Evolutionary conservation across 1,139 yeast genomes (phyloP).

Genomic region (Dujonia santamariae): DNA sequence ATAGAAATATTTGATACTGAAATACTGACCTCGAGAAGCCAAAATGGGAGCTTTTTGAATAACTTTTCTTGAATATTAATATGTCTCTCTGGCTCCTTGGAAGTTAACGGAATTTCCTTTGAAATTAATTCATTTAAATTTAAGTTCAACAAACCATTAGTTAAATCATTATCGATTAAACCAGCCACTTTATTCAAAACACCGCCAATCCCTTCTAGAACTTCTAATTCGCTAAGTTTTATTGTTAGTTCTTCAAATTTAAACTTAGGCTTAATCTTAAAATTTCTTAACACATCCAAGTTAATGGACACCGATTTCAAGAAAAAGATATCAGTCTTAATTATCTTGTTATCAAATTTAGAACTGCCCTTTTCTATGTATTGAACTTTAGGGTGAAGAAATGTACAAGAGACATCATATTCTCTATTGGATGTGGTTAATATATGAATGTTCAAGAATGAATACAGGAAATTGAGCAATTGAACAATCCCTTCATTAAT

Average conservation of each 20-base stretch:
- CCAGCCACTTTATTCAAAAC: slow-evolving; percentile 26
- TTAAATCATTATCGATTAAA: slow-evolving; percentile 24
- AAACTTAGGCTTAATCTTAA: slow-evolving; percentile 23
- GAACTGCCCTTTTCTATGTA: slow-evolving; percentile 25
- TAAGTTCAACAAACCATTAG: slow-evolving; percentile 28
- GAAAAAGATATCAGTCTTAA: slow-evolving; percentile 19
- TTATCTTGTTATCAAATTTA: slow-evolving; percentile 5
- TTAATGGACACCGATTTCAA: slow-evolving; percentile 21
- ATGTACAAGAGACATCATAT: slow-evolving; percentile 34
- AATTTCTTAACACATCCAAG: slow-evolving; percentile 28
- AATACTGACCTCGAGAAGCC: slow-evolving; percentile 41
- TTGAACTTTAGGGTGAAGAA: slow-evolving; percentile 31
- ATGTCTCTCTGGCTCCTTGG: not conserved
- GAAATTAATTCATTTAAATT: slow-evolving; percentile 18
- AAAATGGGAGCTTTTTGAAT: slow-evolving; percentile 43
- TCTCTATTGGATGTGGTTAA: slow-evolving; percentile 33
- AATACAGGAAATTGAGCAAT: slow-evolving; percentile 34
- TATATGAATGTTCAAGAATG: slow-evolving; percentile 36
- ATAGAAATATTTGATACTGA: slow-evolving; percentile 29
- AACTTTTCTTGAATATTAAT: slow-evolving; percentile 18
- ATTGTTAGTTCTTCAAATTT: slow-evolving; percentile 21
- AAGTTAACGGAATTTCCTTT: slow-evolving; percentile 17
- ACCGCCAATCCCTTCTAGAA: slow-evolving; percentile 30
- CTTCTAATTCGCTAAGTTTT: slow-evolving; percentile 30
- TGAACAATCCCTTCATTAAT: slow-evolving; percentile 21